Evolutionary conservation across 768 basidiomycete species (phyloP).

Genomic region (Phlebiopsis flavidoalba): DNA sequence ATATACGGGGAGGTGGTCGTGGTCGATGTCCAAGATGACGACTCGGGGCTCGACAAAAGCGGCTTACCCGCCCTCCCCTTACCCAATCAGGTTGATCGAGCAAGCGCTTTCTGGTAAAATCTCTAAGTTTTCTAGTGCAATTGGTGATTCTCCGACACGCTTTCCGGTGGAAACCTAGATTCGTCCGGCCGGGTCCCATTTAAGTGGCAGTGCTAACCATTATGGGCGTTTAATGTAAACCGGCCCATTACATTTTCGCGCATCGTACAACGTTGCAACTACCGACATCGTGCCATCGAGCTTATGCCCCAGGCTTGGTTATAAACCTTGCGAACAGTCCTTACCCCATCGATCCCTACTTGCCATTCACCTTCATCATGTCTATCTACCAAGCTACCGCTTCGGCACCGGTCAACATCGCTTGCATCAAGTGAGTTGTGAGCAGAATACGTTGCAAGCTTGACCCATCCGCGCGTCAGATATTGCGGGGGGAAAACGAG

Average conservation of each 20-base stretch:
- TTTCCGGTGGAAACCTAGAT: neutral
- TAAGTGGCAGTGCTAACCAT: constrained; percentile 1
- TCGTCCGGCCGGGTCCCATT: neutral
- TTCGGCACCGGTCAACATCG: constrained; percentile 95
- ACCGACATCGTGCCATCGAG: constrained; percentile 1
- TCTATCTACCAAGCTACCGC: constrained; percentile 77
- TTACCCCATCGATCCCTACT: neutral
- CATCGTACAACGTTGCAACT: constrained; percentile 1
- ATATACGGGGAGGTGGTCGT: constrained; percentile 12
- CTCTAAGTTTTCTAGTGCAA: neutral
- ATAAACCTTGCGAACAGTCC: constrained; percentile 1
- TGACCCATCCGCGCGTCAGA: constrained; percentile 23
- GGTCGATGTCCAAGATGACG: constrained; percentile 22
- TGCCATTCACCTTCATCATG: constrained; percentile 33
- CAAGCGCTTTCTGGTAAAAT: constrained; percentile 2
- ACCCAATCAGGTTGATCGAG: constrained; percentile 13
- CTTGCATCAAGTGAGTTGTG: constrained; percentile 82
- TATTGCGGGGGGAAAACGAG: constrained; percentile 99
- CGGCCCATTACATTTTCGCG: neutral
- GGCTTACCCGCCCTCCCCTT: constrained; percentile 2
- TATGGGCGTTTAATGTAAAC: constrained; percentile 2
- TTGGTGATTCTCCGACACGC: neutral
- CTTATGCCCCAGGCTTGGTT: constrained; percentile 3
- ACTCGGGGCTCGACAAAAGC: constrained; percentile 13
- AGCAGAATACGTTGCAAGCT: constrained; percentile 2